A percentile compares a stretch with the other conserved stretches of the same genome.
Conservation (phyloP, 768 basidiomycete genomes). For the Roridomyces roridus region DNA sequence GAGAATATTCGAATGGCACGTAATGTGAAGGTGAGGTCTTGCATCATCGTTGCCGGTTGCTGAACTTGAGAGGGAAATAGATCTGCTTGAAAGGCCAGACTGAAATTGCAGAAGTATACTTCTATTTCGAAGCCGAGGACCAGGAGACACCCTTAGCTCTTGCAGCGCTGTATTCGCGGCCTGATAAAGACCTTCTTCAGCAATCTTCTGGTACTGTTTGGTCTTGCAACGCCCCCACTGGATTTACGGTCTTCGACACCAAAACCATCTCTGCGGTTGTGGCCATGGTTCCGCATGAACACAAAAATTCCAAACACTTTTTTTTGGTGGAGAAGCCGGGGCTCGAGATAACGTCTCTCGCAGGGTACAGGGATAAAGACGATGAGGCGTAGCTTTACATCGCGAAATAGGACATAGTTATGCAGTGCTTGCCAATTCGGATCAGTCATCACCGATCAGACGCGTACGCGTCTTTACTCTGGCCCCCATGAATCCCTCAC, state of each 20-base stretch:
- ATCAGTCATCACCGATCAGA: too few species aligned
- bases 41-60: neutral
- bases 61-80: too few species aligned
- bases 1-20: slow-evolving; percentile 11
- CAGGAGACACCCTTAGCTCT: neutral
- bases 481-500: too few species aligned
- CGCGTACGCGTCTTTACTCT: too few species aligned
- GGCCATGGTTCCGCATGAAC: slow-evolving; percentile 10
- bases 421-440: too few species aligned
- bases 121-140: neutral
- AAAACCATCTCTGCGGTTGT: slow-evolving; percentile 12
- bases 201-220: slow-evolving; percentile 4
- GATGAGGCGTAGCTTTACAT: too few species aligned
- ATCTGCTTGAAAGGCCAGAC: neutral
- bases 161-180: neutral
- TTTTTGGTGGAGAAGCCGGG: slow-evolving; percentile 2
- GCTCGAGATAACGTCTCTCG: neutral
- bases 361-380: neutral
- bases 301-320: neutral
- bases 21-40: slow-evolving; percentile 12
- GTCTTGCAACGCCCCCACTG: neutral
- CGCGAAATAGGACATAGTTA: neutral
- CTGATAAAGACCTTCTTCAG: neutral
- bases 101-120: neutral
- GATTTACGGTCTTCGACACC: neutral